Evolutionary conservation across 768 basidiomycete species (phyloP).

Genomic region (Boletus tylopilopsis): DNA sequence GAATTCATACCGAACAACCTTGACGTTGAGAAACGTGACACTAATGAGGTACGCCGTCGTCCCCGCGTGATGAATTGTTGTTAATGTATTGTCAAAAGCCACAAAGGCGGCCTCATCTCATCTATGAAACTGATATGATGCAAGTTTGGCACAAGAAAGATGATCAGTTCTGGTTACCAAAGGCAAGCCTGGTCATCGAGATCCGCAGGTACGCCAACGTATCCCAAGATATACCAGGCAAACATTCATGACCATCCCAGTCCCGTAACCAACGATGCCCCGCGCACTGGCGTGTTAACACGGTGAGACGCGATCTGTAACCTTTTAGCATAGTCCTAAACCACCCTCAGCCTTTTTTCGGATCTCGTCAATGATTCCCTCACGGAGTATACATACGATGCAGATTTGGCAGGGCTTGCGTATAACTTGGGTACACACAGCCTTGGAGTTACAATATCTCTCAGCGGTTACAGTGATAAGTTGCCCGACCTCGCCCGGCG

Average conservation of each 20-base stretch:
- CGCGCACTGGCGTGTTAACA: constrained; percentile 71
- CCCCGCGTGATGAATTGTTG: neutral
- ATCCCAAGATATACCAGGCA: neutral
- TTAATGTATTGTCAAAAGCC: constrained; percentile 47
- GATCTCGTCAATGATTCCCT: constrained; percentile 88
- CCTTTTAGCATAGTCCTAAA: neutral
- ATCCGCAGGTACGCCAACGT: constrained; percentile 56
- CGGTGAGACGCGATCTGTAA: constrained; percentile 40
- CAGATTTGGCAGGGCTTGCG: constrained; percentile 82
- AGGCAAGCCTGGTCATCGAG: constrained; percentile 73
- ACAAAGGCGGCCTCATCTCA: constrained; percentile 65
- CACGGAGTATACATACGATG: constrained; percentile 89
- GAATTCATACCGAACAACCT: constrained; percentile 87
- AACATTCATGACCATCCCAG: constrained; percentile 31
- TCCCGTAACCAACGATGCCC: constrained; percentile 54
- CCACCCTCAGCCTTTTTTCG: constrained; percentile 57
- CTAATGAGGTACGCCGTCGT: constrained; percentile 47
- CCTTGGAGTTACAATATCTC: constrained; percentile 62
- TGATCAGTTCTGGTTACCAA: constrained; percentile 94
- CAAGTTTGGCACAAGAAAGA: constrained; percentile 97
- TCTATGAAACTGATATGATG: constrained; percentile 67
- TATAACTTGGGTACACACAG: constrained; percentile 64
- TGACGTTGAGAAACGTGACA: constrained; percentile 73
- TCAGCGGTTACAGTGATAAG: constrained; percentile 93
- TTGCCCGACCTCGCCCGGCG: constrained; percentile 66